Conservation (phyloP, 768 basidiomycete genomes). For the Sistotremastrum niveocremeum region DNA sequence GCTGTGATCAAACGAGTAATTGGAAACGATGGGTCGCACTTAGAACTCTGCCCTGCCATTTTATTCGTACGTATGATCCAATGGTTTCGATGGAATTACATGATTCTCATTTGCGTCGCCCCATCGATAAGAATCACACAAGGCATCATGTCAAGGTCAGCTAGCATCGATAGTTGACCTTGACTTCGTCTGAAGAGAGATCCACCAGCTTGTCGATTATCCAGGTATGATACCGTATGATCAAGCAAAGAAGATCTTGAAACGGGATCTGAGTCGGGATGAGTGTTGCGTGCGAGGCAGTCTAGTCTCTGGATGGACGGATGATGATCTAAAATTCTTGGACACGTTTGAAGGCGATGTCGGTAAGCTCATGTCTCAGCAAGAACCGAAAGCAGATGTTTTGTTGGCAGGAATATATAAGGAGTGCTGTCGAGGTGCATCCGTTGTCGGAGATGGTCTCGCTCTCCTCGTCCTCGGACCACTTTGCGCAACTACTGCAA, state of each 20-base stretch:
- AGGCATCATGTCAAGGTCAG: slow-evolving; percentile 64
- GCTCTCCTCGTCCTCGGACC: slow-evolving; percentile 15
- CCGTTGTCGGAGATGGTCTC: slow-evolving; percentile 33
- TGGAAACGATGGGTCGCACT: slow-evolving; percentile 44
- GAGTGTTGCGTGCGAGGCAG: slow-evolving; percentile 69
- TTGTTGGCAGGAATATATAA: slow-evolving; percentile 52
- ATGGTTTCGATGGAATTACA: neutral
- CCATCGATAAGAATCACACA: slow-evolving; percentile 47
- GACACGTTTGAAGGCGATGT: slow-evolving; percentile 79
- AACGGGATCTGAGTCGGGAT: slow-evolving; percentile 35
- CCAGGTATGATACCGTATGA: slow-evolving; percentile 64
- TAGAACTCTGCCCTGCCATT: slow-evolving; percentile 62
- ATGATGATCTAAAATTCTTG: slow-evolving; percentile 46
- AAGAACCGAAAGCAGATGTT: neutral
- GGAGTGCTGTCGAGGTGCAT: slow-evolving; percentile 39
- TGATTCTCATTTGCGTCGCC: neutral
- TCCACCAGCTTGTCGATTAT: slow-evolving; percentile 51
- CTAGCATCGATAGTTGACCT: slow-evolving; percentile 3
- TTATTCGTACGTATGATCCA: slow-evolving; percentile 38
- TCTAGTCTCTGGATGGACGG: slow-evolving; percentile 58
- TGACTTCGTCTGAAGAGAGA: neutral
- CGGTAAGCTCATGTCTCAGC: slow-evolving; percentile 12
- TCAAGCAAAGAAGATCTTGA: slow-evolving; percentile 33
- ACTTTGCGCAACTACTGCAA: slow-evolving; percentile 21
- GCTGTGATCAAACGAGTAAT: slow-evolving; percentile 69